Conservation (phyloP, 352 stramenopile genomes). For the Globisporangium ultimum region DNA sequence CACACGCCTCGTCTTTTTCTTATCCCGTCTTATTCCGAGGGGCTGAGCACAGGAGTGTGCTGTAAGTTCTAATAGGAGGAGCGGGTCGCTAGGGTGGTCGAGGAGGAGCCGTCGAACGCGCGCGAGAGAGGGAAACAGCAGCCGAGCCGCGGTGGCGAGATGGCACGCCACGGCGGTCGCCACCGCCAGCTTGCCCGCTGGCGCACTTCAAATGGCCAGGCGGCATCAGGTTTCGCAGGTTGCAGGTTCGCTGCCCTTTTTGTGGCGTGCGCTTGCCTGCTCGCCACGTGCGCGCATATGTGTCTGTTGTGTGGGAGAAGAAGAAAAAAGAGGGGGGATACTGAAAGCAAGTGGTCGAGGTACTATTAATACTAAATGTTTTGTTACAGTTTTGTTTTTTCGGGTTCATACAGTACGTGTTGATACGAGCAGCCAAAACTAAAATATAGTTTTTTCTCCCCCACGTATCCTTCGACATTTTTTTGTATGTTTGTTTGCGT, state of each 20-base stretch:
- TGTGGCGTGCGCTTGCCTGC: background rate
- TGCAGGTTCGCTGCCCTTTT: background rate
- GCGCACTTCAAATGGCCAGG: conserved; percentile 2
- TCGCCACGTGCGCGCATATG: background rate
- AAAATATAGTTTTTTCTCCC: background rate
- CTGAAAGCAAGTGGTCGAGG: background rate
- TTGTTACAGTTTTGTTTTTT: too few relatives aligned
- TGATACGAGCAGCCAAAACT: background rate
- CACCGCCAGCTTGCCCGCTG: background rate
- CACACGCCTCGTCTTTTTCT: background rate
- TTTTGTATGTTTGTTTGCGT: background rate
- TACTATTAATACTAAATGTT: too few relatives aligned
- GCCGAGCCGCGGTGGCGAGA: background rate
- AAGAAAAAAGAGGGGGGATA: background rate
- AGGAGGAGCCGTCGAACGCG: background rate
- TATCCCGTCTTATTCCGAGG: conserved; percentile 10
- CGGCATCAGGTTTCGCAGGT: background rate
- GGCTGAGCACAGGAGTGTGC: background rate
- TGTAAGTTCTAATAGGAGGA: too few relatives aligned
- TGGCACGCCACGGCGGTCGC: conserved; percentile 4
- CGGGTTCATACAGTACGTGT: background rate
- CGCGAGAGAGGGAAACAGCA: background rate
- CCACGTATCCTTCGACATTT: conserved; percentile 1
- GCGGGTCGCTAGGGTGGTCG: conserved; percentile 3
- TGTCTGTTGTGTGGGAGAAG: too few relatives aligned